Conservation (phyloP, 2,329 filamentous ascomycete species). For the Fusarium torulosum region DNA sequence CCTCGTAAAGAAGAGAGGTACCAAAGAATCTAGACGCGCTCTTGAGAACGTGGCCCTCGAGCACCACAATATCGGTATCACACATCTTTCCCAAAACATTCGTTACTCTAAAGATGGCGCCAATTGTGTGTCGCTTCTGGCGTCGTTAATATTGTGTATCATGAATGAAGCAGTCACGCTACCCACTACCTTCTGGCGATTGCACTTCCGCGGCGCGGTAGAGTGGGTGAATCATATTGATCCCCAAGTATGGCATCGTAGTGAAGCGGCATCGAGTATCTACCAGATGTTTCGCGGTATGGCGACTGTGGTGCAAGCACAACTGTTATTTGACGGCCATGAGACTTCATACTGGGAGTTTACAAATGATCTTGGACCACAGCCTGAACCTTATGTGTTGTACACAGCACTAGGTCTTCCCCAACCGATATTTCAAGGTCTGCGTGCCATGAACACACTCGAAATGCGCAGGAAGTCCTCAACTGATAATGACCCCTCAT, state of each 20-base stretch:
- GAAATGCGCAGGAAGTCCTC: conserved; percentile 33
- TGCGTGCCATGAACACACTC: conserved; percentile 39
- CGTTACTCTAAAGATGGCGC: conserved; percentile 40
- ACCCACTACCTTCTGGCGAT: conserved; percentile 41
- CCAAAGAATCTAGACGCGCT: conserved; percentile 20
- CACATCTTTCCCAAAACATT: conserved; percentile 44
- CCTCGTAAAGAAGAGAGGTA: conserved; percentile 28
- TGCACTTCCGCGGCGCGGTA: conserved; percentile 44
- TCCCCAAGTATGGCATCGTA: conserved; percentile 43
- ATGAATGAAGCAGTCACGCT: conserved; percentile 45
- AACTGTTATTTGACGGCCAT: conserved; percentile 36
- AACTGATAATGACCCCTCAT: conserved; percentile 1
- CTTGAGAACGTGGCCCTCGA: conserved; percentile 44
- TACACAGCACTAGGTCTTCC: conserved; percentile 40
- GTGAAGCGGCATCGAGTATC: conserved; percentile 37
- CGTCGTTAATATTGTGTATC: conserved; percentile 44
- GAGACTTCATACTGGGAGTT: conserved; percentile 39
- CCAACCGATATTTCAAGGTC: conserved; percentile 39
- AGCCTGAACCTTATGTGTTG: conserved; percentile 40
- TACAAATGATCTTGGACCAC: conserved; percentile 37
- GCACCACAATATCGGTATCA: conserved; percentile 46
- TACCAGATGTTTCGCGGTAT: conserved; percentile 47
- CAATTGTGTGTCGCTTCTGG: conserved; percentile 38
- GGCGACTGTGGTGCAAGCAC: conserved; percentile 41
- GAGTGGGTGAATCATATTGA: conserved; percentile 48